Percentiles rank a stretch among this genome's conserved stretches.
Conservation (phyloP, 768 basidiomycete species). For the Calocybe indica region DNA sequence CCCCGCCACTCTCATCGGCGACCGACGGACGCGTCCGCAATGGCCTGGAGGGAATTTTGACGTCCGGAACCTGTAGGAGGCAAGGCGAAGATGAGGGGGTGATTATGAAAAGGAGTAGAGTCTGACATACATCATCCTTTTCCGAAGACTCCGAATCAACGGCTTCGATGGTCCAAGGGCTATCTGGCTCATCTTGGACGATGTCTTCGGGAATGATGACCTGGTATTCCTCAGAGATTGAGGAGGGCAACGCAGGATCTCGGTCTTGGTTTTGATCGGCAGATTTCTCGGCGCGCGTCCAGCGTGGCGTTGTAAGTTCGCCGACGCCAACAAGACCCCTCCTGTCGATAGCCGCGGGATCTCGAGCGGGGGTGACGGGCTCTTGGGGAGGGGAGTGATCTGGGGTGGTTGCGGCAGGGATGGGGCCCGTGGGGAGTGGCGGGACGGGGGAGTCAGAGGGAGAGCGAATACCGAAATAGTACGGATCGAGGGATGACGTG, state of each 20-base stretch:
- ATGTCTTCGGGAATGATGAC: constrained; percentile 31
- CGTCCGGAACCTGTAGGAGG: constrained; percentile 32
- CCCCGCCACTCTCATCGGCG: constrained; percentile 82
- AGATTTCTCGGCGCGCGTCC: constrained; percentile 53
- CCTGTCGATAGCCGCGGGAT: constrained; percentile 80
- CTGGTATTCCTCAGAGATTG: constrained; percentile 33
- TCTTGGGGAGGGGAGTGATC: constrained; percentile 46
- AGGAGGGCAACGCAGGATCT: constrained; percentile 12
- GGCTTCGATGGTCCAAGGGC: constrained; percentile 87
- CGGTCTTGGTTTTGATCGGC: constrained; percentile 25
- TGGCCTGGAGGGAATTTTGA: constrained; percentile 38
- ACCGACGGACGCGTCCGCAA: constrained; percentile 59
- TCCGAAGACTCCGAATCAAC: constrained; percentile 76
- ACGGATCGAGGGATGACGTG: constrained; percentile 81
- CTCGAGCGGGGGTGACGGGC: constrained; percentile 67
- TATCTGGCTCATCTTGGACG: constrained; percentile 61
- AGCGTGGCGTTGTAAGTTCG: constrained; percentile 94
- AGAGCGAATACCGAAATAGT: constrained; percentile 75
- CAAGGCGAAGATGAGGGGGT: constrained; percentile 1
- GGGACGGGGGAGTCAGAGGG: constrained; percentile 63
- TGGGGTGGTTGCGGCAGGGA: constrained; percentile 48
- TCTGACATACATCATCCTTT: constrained; percentile 51
- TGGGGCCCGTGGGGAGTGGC: constrained; percentile 37
- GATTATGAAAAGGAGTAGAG: constrained; percentile 2
- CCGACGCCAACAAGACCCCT: constrained; percentile 89